Conservation (phyloP, 257 asterid genomes). For the Scutellaria barbata region DNA sequence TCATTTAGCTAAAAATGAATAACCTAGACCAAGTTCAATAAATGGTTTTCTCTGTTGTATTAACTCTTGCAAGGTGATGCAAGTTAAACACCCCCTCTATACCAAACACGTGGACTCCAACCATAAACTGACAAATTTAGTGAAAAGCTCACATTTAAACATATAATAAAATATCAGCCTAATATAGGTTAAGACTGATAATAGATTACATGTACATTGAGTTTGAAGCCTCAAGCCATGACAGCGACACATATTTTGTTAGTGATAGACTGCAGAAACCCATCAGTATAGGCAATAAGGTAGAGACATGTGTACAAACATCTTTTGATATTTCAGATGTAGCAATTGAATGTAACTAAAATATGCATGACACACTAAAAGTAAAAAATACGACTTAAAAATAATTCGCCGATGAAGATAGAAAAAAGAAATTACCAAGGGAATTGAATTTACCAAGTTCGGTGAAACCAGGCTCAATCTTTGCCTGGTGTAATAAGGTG, state of each 20-base stretch:
- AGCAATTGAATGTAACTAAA: constrained; percentile 1
- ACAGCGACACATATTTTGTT: not conserved
- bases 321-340: not conserved
- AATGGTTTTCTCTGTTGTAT: not conserved
- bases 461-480: constrained; percentile 93
- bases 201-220: not conserved
- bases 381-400: constrained; percentile 3
- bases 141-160: constrained; percentile 9
- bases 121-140: not conserved
- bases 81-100: not conserved
- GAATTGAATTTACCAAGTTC: constrained; percentile 69
- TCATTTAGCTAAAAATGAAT: not conserved
- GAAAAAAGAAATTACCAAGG: not conserved
- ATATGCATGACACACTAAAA: not conserved
- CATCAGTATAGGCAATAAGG: not conserved
- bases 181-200: not conserved
- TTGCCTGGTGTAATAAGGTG: constrained; percentile 78
- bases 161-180: not conserved
- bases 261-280: not conserved
- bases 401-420: not conserved
- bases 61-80: not conserved
- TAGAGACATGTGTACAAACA: not conserved
- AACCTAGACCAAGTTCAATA: constrained; percentile 1
- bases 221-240: not conserved
- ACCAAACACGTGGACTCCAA: not conserved